These are phyloP conservation scores for Corylus americana DNA, from an alignment of 306 rosid species.

Conservation along the genomic window DNA sequence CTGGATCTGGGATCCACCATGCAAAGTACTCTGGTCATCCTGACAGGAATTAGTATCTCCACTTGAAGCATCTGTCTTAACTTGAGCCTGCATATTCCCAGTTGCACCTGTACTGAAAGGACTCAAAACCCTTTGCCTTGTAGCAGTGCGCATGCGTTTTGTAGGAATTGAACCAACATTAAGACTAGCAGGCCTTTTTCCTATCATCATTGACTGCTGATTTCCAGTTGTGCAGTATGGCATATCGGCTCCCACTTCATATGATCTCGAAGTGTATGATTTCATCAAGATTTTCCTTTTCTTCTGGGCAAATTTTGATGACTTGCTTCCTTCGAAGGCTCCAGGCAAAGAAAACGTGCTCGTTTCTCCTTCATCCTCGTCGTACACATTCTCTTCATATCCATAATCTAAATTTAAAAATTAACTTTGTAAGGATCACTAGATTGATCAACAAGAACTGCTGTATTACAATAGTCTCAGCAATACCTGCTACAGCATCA, in stretches of 20 bases:
- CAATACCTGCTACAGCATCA: slow-evolving; percentile 75
- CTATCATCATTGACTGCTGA: slow-evolving; percentile 57
- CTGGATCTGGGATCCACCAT: slow-evolving; percentile 76
- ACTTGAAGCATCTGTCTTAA: slow-evolving; percentile 93
- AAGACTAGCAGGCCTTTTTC: slow-evolving; percentile 76
- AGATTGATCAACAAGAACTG: slow-evolving; percentile 25
- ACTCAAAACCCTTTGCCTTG: slow-evolving; percentile 86
- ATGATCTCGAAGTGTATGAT: slow-evolving; percentile 49
- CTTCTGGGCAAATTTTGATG: slow-evolving; percentile 58
- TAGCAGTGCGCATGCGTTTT: slow-evolving; percentile 85
- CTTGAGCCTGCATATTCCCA: slow-evolving; percentile 62
- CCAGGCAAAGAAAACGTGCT: slow-evolving; percentile 58
- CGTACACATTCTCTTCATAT: slow-evolving; percentile 60
- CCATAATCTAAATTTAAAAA: slow-evolving; percentile 48
- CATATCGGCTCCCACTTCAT: slow-evolving; percentile 69
- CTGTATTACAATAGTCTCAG: slow-evolving; percentile 28
- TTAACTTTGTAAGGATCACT: slow-evolving; percentile 24
- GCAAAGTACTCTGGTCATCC: slow-evolving; percentile 90
- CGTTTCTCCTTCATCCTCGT: slow-evolving; percentile 88
- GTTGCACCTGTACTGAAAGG: slow-evolving; percentile 61
- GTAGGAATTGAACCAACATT: slow-evolving; percentile 79
- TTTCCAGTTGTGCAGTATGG: slow-evolving; percentile 55
- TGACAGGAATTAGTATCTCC: slow-evolving; percentile 98
- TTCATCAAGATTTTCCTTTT: slow-evolving; percentile 52
- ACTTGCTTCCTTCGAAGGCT: slow-evolving; percentile 58